Evolutionary conservation across 2,329 filamentous ascomycete species (phyloP).

Genomic region (Venturia carpophila): DNA sequence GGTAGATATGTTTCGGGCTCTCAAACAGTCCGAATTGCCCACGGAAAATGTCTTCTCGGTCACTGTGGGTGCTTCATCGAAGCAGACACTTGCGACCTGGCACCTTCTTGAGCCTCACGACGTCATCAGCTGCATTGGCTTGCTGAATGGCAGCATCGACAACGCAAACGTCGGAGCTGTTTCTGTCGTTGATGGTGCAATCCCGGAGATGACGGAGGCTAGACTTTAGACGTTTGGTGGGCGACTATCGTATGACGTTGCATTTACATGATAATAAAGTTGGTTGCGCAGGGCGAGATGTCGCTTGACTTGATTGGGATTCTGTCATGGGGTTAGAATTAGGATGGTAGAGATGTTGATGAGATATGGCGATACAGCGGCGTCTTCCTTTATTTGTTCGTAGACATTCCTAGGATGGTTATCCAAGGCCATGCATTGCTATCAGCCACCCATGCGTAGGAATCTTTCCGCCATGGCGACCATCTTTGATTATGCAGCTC

Average conservation of each 20-base stretch:
- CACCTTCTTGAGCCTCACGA: conserved; percentile 69
- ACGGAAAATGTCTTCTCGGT: conserved; percentile 74
- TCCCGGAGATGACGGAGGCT: conserved; percentile 27
- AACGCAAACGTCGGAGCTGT: conserved; percentile 35
- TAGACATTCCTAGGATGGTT: background rate
- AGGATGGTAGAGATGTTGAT: background rate
- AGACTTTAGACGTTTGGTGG: background rate
- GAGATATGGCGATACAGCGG: background rate
- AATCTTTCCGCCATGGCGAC: background rate
- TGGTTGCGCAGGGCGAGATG: background rate
- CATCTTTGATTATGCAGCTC: no score
- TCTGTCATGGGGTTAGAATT: background rate
- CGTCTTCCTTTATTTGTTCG: background rate
- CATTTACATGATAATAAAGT: background rate
- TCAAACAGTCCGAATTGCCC: conserved; percentile 51
- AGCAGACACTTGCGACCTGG: conserved; percentile 84
- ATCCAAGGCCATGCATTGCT: background rate
- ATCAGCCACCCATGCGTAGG: background rate
- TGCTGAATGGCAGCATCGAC: conserved; percentile 43
- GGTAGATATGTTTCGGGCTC: conserved; percentile 72
- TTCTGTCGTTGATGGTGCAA: conserved; percentile 33
- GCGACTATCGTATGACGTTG: no score
- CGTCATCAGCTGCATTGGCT: conserved; percentile 47
- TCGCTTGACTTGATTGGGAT: background rate
- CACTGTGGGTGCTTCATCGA: conserved; percentile 84